Percentiles rank a stretch among this genome's conserved stretches.
These are phyloP conservation scores for Leishmania gerbilli DNA, from an alignment of 208 protist species.

Conservation along the genomic window DNA sequence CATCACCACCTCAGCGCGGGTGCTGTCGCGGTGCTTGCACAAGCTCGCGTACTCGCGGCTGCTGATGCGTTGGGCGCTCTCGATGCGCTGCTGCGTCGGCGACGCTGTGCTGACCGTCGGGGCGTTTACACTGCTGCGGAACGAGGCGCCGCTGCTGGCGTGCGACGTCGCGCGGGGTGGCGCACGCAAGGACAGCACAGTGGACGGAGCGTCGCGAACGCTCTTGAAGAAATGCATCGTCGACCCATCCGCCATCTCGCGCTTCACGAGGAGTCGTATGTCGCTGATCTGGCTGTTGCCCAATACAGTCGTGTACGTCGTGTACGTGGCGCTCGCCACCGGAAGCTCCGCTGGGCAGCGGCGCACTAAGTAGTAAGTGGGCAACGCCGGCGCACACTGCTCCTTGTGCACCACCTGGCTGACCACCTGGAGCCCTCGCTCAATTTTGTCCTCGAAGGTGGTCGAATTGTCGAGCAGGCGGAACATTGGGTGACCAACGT, in stretches of 20 bases:
- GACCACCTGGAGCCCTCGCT: slow-evolving; percentile 71
- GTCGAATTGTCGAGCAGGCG: slow-evolving; percentile 78
- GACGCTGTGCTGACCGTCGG: neutral
- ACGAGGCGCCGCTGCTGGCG: slow-evolving; percentile 15
- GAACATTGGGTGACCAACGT: slow-evolving; percentile 73
- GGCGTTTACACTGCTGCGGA: slow-evolving; percentile 11
- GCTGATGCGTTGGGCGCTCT: slow-evolving; percentile 68
- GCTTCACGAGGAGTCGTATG: slow-evolving; percentile 56
- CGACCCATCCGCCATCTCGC: slow-evolving; percentile 55
- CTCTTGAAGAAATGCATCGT: slow-evolving; percentile 73
- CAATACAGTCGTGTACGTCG: slow-evolving; percentile 52
- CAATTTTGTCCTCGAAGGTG: slow-evolving; percentile 79
- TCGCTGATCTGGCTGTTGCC: slow-evolving; percentile 61
- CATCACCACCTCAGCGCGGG: slow-evolving; percentile 50
- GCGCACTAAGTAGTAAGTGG: slow-evolving; percentile 50
- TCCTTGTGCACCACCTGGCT: slow-evolving; percentile 44
- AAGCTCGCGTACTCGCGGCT: slow-evolving; percentile 75
- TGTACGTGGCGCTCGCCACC: slow-evolving; percentile 43
- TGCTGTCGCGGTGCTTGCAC: slow-evolving; percentile 52
- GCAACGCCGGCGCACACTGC: slow-evolving; percentile 24
- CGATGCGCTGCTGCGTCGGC: slow-evolving; percentile 38
- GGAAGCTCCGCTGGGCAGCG: slow-evolving; percentile 38
- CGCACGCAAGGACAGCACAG: neutral
- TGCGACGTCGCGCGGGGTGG: slow-evolving; percentile 12
- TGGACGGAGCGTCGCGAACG: slow-evolving; percentile 27